phyloP scores from a whole-genome alignment of 805 yeast genomes.

The Ogataea minuta region DNA sequence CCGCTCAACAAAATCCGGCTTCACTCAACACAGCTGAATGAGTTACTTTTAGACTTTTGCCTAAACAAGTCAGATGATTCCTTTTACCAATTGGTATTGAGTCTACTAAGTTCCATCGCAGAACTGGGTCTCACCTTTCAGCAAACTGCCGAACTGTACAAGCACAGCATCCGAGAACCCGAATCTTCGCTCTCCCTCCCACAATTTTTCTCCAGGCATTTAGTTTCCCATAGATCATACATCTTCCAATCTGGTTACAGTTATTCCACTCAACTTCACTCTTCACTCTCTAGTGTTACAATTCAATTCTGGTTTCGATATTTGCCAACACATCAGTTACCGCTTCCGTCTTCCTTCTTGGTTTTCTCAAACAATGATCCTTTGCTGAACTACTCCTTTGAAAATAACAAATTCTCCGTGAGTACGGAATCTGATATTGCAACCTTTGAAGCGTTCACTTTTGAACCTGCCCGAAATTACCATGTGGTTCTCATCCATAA shows the following conservation, averaged over 20 bases:
- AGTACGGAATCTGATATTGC: conserved; percentile 9
- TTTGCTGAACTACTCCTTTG: conserved; percentile 20
- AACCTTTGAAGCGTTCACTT: conserved; percentile 24
- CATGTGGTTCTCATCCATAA: conserved; percentile 30
- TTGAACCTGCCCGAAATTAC: conserved; percentile 27
- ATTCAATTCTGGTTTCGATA: conserved; percentile 28
- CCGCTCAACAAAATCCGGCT: conserved; percentile 21
- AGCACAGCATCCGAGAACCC: conserved; percentile 6
- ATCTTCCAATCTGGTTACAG: conserved; percentile 12
- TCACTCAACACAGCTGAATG: conserved; percentile 15
- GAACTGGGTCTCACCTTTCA: conserved; percentile 21
- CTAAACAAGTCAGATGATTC: background rate
- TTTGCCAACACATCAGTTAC: background rate
- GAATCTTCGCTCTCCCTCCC: background rate
- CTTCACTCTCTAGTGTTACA: conserved; percentile 17
- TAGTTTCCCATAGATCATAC: conserved; percentile 11
- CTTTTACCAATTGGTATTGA: conserved; percentile 5
- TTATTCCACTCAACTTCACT: conserved; percentile 5
- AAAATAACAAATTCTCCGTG: conserved; percentile 16
- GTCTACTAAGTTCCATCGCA: conserved; percentile 6
- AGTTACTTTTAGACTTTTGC: conserved; percentile 10
- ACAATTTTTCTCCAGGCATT: conserved; percentile 6
- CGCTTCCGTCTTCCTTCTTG: conserved; percentile 7
- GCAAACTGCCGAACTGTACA: conserved; percentile 16
- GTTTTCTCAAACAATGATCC: conserved; percentile 3